Base-by-base conservation (phyloP, 1,139 yeast species). In the Geotrichum fermentans region DNA sequence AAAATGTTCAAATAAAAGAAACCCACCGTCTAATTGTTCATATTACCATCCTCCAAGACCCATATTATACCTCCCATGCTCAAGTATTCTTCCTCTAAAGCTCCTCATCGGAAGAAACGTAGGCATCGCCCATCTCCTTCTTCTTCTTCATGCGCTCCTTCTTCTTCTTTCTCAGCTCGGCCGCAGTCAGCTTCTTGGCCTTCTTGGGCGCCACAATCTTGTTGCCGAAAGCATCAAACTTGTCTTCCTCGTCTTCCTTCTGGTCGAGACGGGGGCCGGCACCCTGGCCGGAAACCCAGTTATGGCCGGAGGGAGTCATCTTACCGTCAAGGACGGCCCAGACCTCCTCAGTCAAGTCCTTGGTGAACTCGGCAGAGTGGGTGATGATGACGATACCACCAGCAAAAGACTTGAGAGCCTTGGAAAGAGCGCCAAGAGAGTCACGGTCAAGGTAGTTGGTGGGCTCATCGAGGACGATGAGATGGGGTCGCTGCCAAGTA, bases 111-210 rank as follows among this genome's bases (percentile, higher is more conserved):
- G 95, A 85, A 62, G 97, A 90, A 63, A 88, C 96, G 73, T 92
- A 92, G 73, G 95, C 97, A 71, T 92, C 98, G 80, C 97, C 97
- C 73, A 89, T 76, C 75, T 85, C 96, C 95, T 92, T 92, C 97
- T 92, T 92, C 94, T 90, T 92, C 87, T 86, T 88, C 97, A 92
- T 90, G 83, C 98, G 89, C 80, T 92, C 98, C 96, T 92, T 92
- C 96, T 92, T 92, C 96, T 92, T 92, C 96, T 92, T 92, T 83
- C 98, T 87, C 74, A 92, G 82, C 77, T 92, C 98, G 62, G 98
- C 97, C 70, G 97, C 90, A 63, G 97, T 85, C 72, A 92, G 82
- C 86, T 90, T 92, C 76, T 80, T 80, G 84, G 86, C 90, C 94
- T 92, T 92, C 87, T 89, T 88, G 73, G 79, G 87, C 71, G 85